Evolutionary conservation across 306 rosid genomes (phyloP).

Genomic region (Dalbergia oliveri): DNA sequence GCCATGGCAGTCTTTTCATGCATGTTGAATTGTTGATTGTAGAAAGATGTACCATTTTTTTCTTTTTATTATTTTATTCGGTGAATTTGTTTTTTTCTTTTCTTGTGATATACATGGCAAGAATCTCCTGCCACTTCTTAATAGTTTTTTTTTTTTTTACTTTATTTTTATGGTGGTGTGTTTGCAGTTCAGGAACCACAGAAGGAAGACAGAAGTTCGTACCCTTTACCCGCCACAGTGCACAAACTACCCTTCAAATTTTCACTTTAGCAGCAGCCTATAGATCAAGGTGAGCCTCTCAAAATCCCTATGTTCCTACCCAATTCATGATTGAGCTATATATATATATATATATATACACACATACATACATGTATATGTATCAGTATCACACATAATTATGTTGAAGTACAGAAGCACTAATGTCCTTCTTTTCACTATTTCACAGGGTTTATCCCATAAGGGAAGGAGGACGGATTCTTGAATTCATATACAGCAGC

Average conservation of each 20-base stretch:
- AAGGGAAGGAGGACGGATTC: slow-evolving; percentile 76
- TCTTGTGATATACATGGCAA: slow-evolving; percentile 31
- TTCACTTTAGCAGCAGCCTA: slow-evolving; percentile 86
- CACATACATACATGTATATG: too few species aligned
- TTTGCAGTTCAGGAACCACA: slow-evolving; percentile 90
- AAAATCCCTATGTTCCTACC: background rate
- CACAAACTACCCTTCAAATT: slow-evolving; percentile 91
- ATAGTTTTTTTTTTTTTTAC: background rate
- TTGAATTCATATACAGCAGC: slow-evolving; percentile 94
- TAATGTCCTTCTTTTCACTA: background rate
- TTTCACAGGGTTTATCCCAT: slow-evolving; percentile 71
- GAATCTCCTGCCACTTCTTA: slow-evolving; percentile 29
- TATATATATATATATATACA: too few species aligned
- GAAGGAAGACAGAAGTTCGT: slow-evolving; percentile 90
- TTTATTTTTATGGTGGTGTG: slow-evolving; percentile 12
- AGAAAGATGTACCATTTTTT: background rate
- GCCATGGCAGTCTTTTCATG: slow-evolving; percentile 8
- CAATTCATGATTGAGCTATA: background rate
- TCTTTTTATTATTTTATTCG: background rate
- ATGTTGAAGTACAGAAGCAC: background rate
- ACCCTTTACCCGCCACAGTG: slow-evolving; percentile 84
- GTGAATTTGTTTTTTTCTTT: background rate
- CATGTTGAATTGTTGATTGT: slow-evolving; percentile 5
- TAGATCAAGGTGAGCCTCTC: slow-evolving; percentile 74
- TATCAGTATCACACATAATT: background rate